Base-by-base conservation (phyloP, 768 basidiomycete genomes). In the Boletus reticuloceps region DNA sequence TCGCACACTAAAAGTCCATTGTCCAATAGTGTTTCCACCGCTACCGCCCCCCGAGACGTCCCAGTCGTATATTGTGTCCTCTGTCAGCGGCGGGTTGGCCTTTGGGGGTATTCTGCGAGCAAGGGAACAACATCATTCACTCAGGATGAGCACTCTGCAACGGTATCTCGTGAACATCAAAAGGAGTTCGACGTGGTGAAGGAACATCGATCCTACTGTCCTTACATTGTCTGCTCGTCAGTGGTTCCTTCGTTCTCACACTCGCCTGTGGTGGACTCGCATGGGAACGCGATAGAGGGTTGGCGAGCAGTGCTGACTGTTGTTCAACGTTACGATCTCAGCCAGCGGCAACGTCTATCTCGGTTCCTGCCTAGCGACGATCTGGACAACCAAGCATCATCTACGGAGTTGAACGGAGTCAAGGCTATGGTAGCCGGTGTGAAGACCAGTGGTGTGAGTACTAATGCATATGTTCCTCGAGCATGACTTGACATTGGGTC, bases 141-240 rank as follows among this genome's bases (percentile, higher is more conserved):
- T 8, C 64, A 55, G 39, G 45, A 42, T 50, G 60, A 52, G 56
- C 61, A 55, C 53, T 31, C 51, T 43, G 17, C 62, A 49, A 60
- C 70, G 13, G 59, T 71, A n/a, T 47, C 50, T 29, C 48, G 13
- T 12, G 66, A 55, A 50, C 64, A 61, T 17, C 62, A 64, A 40
- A 73, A 89, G 50, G 81, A 80, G 20, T 83, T 93, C 50, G 90
- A 94, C 66, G 64, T 92, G 37, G 69, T 91, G 45, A 87, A 84
- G 63, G 91, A 94, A 69, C 91, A 93, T 66, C 80, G 91, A 27
- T 87, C 88, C 4, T 91, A 89, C 61, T 93, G 91, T 60, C 91
- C 91, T n/a, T 93, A 91, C 58, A 81, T 89, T 29, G 84, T 86
- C 36, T 79, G 81, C 14, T 88, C 88, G 8, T 89, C 86, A 4